A percentile compares a stretch with the other conserved stretches of the same genome.
Evolutionary conservation across 192 early-diverging fungal genomes (phyloP).

Genomic region (Mortierella antarctica): DNA sequence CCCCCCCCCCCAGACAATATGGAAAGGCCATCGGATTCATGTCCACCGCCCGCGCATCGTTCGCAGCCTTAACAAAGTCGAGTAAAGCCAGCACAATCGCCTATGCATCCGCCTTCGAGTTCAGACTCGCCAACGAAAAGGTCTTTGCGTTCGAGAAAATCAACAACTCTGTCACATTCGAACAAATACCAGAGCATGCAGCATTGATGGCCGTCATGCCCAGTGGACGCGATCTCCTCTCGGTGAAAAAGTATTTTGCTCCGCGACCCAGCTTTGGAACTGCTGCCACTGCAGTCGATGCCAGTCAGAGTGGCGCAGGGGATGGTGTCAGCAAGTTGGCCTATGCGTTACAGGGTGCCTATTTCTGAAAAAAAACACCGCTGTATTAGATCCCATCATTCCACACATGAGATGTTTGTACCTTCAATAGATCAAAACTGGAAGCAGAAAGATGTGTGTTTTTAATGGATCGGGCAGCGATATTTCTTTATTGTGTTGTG

Average conservation of each 20-base stretch:
- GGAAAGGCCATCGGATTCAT: slow-evolving; percentile 70
- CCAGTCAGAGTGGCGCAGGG: slow-evolving; percentile 18
- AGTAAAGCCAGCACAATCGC: slow-evolving; percentile 57
- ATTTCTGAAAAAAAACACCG: slow-evolving; percentile 18
- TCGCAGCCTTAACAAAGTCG: slow-evolving; percentile 57
- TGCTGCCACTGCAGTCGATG: slow-evolving; percentile 14
- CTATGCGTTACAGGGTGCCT: slow-evolving; percentile 43
- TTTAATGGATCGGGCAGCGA: no score
- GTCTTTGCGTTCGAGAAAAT: slow-evolving; percentile 55
- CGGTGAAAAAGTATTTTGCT: slow-evolving; percentile 55
- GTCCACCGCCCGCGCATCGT: slow-evolving; percentile 55
- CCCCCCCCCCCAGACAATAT: slow-evolving; percentile 49
- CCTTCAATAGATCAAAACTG: neutral
- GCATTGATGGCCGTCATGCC: slow-evolving; percentile 64
- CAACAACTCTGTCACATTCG: slow-evolving; percentile 69
- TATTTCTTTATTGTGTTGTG: neutral
- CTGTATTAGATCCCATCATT: neutral
- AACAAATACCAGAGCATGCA: slow-evolving; percentile 58
- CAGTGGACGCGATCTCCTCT: slow-evolving; percentile 60
- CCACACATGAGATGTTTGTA: neutral
- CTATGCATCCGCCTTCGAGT: slow-evolving; percentile 58
- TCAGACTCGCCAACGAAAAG: slow-evolving; percentile 57
- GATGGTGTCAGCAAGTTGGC: slow-evolving; percentile 32
- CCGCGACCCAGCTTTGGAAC: slow-evolving; percentile 57
- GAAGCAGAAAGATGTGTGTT: neutral